Conservation (phyloP, 192 early-diverging fungal species). For the Coemansia sp. region DNA sequence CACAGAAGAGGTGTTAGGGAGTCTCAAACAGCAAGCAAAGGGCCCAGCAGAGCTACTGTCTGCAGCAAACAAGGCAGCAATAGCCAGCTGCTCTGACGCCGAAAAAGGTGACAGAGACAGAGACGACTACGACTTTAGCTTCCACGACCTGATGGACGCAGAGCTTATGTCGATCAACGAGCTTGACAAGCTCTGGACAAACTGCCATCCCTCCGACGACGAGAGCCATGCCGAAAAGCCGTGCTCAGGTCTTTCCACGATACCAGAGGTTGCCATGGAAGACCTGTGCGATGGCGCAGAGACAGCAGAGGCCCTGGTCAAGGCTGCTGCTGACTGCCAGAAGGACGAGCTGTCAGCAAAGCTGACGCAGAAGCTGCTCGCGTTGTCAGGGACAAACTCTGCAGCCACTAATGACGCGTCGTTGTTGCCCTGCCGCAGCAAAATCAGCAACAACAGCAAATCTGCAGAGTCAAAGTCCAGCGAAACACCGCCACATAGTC, state of each 20-base stretch:
- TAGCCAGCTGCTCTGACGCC: background rate
- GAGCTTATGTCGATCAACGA: conserved; percentile 66
- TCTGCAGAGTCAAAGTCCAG: background rate
- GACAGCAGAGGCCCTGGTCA: background rate
- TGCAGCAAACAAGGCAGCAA: background rate
- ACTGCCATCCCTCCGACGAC: conserved; percentile 22
- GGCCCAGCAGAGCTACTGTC: background rate
- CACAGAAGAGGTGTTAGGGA: background rate
- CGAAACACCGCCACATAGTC: background rate
- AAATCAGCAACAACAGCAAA: background rate
- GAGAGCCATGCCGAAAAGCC: conserved; percentile 1
- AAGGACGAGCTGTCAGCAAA: conserved; percentile 24
- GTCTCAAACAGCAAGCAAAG: background rate
- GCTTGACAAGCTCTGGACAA: conserved; percentile 60
- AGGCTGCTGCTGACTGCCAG: background rate
- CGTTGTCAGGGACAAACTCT: conserved; percentile 14
- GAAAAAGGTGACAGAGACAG: background rate
- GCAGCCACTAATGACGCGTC: conserved; percentile 1
- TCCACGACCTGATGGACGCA: conserved; percentile 64
- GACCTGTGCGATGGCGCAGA: conserved; percentile 14
- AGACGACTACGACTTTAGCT: conserved; percentile 32
- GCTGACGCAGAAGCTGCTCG: conserved; percentile 46
- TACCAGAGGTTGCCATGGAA: conserved; percentile 26
- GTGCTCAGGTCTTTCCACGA: conserved; percentile 18
- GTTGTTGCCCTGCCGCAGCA: background rate